A percentile compares a stretch with the other conserved stretches of the same genome.
Evolutionary conservation across 441 rosid species (phyloP).

Genomic region (Jatropha podagrica): DNA sequence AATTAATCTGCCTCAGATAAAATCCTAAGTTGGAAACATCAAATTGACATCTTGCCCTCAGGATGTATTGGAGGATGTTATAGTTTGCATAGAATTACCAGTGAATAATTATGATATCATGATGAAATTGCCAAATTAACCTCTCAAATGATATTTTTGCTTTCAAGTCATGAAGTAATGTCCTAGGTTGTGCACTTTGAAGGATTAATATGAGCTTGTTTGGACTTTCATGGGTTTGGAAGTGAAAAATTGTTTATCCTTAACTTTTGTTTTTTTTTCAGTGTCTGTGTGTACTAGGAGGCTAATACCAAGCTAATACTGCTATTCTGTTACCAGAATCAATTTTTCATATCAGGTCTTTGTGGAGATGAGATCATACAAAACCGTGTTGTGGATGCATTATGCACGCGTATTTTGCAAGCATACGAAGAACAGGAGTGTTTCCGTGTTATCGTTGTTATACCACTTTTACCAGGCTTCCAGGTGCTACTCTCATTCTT

Average conservation of each 20-base stretch:
- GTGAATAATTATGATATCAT: not conserved
- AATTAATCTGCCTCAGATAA: not conserved
- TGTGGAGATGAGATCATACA: constrained; percentile 82
- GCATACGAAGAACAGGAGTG: constrained; percentile 79
- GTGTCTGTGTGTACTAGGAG: no score
- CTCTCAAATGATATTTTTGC: not conserved
- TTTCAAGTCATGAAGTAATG: not conserved
- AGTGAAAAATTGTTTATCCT: not conserved
- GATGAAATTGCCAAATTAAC: not conserved
- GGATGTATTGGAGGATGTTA: not conserved
- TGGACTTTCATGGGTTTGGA: not conserved
- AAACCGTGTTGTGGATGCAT: constrained; percentile 85
- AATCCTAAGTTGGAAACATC: not conserved
- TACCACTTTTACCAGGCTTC: constrained; percentile 96
- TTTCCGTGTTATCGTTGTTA: constrained; percentile 83
- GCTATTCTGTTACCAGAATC: constrained; percentile 70
- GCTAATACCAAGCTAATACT: constrained; percentile 15
- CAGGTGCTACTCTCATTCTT: constrained; percentile 51
- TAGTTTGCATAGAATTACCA: not conserved
- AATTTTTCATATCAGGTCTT: constrained; percentile 98
- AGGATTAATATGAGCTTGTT: not conserved
- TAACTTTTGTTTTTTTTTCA: not conserved
- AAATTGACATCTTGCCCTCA: not conserved
- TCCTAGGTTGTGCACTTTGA: not conserved
- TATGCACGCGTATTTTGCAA: constrained; percentile 75